phyloP scores from a whole-genome alignment of 257 asterid species.

The Solanum bulbocastanum region DNA sequence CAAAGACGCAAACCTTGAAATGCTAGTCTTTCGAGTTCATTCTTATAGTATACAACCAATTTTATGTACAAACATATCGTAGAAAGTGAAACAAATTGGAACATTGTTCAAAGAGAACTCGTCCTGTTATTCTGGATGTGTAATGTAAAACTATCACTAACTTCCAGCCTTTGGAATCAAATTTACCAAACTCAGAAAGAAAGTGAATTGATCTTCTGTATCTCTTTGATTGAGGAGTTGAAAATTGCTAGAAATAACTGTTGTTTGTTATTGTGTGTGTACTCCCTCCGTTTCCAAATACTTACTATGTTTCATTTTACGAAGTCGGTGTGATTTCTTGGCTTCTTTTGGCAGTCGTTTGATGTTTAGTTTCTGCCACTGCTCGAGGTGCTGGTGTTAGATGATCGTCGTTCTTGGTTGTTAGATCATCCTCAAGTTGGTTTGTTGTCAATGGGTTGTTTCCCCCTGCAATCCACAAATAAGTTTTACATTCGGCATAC shows the following conservation, averaged over 20 bases:
- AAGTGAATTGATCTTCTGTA: neutral
- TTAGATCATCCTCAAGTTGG: neutral
- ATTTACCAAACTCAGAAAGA: neutral
- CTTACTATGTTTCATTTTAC: too few species aligned
- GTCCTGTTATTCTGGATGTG: neutral
- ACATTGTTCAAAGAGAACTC: neutral
- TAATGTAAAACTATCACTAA: neutral
- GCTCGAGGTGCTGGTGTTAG: conserved; percentile 40
- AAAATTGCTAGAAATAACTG: too few species aligned
- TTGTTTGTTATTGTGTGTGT: too few species aligned
- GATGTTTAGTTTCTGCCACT: conserved; percentile 25
- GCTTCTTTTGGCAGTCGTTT: conserved; percentile 33
- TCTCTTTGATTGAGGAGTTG: too few species aligned
- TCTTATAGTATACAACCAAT: neutral
- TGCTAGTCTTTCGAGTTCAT: neutral
- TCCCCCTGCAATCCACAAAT: neutral
- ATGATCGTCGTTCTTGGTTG: neutral
- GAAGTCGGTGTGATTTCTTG: conserved; percentile 37
- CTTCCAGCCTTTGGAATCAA: neutral
- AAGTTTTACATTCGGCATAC: neutral
- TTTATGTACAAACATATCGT: neutral
- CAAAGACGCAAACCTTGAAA: conserved; percentile 27
- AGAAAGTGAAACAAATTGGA: neutral
- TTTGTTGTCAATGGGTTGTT: neutral
- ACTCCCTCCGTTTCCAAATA: too few species aligned